Evolutionary conservation across 1,284 basidiomycete species (phyloP).

Genomic region (Ustilago hordei): DNA sequence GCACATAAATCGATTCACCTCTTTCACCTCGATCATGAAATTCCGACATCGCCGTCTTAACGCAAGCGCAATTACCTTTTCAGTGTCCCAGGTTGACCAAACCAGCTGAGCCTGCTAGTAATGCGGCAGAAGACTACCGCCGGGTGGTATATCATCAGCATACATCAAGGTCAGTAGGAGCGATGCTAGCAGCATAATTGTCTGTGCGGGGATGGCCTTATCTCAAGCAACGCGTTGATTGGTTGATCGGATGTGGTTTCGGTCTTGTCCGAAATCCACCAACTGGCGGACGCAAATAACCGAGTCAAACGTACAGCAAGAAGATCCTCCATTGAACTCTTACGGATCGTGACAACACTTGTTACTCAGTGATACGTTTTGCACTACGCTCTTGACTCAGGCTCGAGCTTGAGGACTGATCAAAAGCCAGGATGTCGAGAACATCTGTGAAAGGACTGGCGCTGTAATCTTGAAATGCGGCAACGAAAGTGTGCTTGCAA

Average conservation of each 20-base stretch:
- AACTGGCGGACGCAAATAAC: conserved; percentile 14
- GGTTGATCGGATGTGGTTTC: conserved; percentile 18
- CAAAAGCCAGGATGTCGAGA: background rate
- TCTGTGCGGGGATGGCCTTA: conserved; percentile 23
- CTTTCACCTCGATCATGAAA: background rate
- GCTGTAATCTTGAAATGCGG: background rate
- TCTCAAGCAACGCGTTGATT: conserved; percentile 28
- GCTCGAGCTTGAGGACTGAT: background rate
- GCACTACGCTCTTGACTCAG: background rate
- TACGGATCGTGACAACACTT: background rate
- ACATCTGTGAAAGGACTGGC: background rate
- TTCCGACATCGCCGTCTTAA: too few species aligned
- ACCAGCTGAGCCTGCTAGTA: too few species aligned
- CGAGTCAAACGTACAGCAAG: conserved; percentile 7
- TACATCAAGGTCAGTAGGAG: background rate
- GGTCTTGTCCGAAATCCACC: conserved; percentile 11
- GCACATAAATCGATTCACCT: background rate
- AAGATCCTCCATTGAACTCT: background rate
- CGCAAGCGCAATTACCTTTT: too few species aligned
- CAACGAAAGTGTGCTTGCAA: background rate
- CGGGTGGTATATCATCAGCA: background rate
- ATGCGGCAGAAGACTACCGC: too few species aligned
- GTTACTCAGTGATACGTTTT: background rate
- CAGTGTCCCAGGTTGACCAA: too few species aligned
- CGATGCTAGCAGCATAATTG: background rate